Conservation (phyloP, 148 eudicot species). For the Pouteria glomerata region DNA sequence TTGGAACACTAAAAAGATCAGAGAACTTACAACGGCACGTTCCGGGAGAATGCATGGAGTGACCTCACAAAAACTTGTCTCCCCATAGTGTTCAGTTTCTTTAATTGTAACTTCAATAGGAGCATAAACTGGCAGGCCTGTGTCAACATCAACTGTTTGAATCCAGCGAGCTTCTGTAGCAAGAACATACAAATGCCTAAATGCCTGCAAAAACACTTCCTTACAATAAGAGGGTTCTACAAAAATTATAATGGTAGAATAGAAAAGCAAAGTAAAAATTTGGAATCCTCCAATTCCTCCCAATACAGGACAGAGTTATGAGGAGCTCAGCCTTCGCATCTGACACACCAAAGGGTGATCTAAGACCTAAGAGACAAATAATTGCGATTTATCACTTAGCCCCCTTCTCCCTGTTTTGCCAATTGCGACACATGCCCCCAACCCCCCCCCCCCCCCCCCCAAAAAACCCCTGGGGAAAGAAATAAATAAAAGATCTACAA, state of each 20-base stretch:
- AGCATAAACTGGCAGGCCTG: constrained; percentile 88
- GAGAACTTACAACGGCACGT: constrained; percentile 74
- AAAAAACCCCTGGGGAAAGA: too few species aligned
- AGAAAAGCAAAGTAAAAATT: neutral
- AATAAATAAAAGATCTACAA: too few species aligned
- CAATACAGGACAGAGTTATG: neutral
- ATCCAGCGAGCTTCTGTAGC: constrained; percentile 97
- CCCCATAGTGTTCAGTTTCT: constrained; percentile 80
- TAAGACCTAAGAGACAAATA: neutral
- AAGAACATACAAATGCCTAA: constrained; percentile 94
- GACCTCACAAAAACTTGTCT: constrained; percentile 90
- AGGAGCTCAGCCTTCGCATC: neutral
- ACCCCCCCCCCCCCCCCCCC: neutral
- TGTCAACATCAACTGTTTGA: constrained; percentile 95
- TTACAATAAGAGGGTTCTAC: neutral
- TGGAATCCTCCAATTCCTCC: neutral
- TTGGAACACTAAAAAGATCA: neutral
- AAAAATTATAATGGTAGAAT: neutral
- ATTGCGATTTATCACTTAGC: neutral
- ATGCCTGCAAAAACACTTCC: constrained; percentile 50
- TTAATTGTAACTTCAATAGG: constrained; percentile 85
- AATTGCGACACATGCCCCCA: neutral
- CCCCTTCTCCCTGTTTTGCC: neutral
- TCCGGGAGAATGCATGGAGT: constrained; percentile 97
- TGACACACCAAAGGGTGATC: neutral